Conservation (phyloP, 2,329 filamentous ascomycete species). For the Bipolaris bicolor region DNA sequence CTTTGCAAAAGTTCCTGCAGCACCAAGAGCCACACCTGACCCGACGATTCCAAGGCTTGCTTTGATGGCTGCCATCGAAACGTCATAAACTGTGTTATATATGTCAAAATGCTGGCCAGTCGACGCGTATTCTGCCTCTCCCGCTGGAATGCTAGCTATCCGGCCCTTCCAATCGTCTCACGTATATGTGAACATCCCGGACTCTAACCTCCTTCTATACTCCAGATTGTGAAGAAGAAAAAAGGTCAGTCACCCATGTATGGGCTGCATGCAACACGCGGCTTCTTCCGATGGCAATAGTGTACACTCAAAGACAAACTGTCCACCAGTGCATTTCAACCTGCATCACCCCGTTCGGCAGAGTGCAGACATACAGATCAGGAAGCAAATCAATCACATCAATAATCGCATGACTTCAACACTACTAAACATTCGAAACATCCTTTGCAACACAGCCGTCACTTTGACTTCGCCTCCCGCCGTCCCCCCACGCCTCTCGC, state of each 20-base stretch:
- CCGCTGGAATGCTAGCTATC: neutral
- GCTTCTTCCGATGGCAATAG: too few species aligned
- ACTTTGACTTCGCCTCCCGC: neutral
- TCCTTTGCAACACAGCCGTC: neutral
- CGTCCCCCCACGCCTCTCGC: neutral
- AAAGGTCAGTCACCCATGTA: neutral
- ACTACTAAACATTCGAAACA: neutral
- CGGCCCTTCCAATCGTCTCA: neutral
- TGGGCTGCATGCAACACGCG: too few species aligned
- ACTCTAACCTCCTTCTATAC: neutral
- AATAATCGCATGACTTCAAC: neutral
- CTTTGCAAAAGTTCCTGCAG: constrained; percentile 25
- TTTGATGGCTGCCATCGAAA: constrained; percentile 24
- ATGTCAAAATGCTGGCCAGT: constrained; percentile 1
- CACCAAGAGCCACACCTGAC: constrained; percentile 29
- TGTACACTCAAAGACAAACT: too few species aligned
- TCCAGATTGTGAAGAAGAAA: neutral
- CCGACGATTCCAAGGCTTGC: constrained; percentile 22
- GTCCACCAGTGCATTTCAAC: too few species aligned
- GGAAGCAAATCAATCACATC: too few species aligned
- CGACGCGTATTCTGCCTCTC: neutral
- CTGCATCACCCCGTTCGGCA: too few species aligned
- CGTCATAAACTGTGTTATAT: constrained; percentile 15
- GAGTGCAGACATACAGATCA: too few species aligned
- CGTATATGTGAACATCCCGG: neutral